A percentile compares a stretch with the other conserved stretches of the same genome.
phyloP scores from a whole-genome alignment of 179 eudicot species.

The Nepenthes alata region DNA sequence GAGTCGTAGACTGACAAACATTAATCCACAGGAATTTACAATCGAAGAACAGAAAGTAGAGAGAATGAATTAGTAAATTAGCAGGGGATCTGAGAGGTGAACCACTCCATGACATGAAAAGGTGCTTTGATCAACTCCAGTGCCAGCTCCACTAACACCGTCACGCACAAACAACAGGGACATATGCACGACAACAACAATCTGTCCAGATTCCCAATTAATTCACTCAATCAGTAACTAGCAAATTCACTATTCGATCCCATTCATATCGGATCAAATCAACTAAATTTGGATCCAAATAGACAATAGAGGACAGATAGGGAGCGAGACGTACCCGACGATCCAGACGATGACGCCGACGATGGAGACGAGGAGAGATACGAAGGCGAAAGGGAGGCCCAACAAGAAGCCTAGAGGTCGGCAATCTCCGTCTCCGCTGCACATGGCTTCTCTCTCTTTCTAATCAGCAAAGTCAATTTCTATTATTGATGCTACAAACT shows the following conservation, averaged over 20 bases:
- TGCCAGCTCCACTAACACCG: constrained; percentile 65
- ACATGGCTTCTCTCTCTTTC: constrained; percentile 15
- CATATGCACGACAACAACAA: constrained; percentile 58
- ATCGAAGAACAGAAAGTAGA: not conserved
- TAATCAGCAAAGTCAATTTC: too few species aligned
- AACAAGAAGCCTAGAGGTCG: constrained; percentile 49
- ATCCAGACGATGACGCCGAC: constrained; percentile 47
- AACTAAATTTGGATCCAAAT: not conserved
- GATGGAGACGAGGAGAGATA: constrained; percentile 41
- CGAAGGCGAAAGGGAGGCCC: constrained; percentile 60
- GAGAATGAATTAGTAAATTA: constrained; percentile 7
- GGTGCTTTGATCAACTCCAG: constrained; percentile 72
- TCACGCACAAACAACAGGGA: constrained; percentile 82
- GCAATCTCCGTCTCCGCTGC: constrained; percentile 36
- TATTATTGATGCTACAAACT: too few species aligned
- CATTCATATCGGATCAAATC: too few species aligned
- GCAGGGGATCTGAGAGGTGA: constrained; percentile 66
- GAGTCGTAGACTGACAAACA: too few species aligned
- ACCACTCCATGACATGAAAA: constrained; percentile 70
- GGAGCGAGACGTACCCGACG: constrained; percentile 27
- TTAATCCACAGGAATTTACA: too few species aligned
- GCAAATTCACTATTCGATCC: not conserved
- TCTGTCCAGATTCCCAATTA: constrained; percentile 16
- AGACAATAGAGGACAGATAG: not conserved
- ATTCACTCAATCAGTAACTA: not conserved